Evolutionary conservation across 1,284 basidiomycete genomes (phyloP).

Genomic region (Rhodotorula mucilaginosa): DNA sequence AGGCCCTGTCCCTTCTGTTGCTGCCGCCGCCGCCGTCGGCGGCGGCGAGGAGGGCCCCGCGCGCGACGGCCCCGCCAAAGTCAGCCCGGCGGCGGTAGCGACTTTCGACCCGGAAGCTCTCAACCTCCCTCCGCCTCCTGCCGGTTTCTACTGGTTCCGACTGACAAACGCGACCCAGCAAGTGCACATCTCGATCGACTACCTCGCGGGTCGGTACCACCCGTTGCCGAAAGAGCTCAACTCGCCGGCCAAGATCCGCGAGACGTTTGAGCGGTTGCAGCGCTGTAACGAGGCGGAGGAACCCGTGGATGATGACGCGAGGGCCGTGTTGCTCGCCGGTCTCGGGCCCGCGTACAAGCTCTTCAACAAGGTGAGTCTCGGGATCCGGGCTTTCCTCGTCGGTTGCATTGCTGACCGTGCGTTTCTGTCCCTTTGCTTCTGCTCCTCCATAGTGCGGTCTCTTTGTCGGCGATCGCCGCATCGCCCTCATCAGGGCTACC

Average conservation of each 20-base stretch:
- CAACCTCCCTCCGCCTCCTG: slow-evolving; percentile 23
- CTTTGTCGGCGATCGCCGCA: slow-evolving; percentile 2
- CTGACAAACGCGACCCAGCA: neutral
- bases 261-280: neutral
- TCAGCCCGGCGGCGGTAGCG: too few species aligned
- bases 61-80: neutral
- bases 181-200: slow-evolving; percentile 13
- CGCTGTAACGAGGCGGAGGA: neutral
- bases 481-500: slow-evolving; percentile 10
- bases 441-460: neutral
- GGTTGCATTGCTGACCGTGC: neutral
- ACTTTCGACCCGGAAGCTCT: neutral
- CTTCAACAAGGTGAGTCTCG: slow-evolving; percentile 19
- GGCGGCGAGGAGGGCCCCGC: neutral
- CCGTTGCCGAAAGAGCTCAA: slow-evolving; percentile 16
- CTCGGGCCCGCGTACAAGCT: slow-evolving; percentile 8
- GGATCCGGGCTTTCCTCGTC: neutral
- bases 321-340: slow-evolving; percentile 23
- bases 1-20: neutral
- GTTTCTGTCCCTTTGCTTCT: neutral
- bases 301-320: neutral
- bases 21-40: neutral
- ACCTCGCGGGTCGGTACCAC: slow-evolving; percentile 35
- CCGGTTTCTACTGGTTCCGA: slow-evolving; percentile 20
- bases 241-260: neutral